Evolutionary conservation across 2,329 filamentous ascomycete species (phyloP).

Genomic region (Colletotrichum plurivorum): DNA sequence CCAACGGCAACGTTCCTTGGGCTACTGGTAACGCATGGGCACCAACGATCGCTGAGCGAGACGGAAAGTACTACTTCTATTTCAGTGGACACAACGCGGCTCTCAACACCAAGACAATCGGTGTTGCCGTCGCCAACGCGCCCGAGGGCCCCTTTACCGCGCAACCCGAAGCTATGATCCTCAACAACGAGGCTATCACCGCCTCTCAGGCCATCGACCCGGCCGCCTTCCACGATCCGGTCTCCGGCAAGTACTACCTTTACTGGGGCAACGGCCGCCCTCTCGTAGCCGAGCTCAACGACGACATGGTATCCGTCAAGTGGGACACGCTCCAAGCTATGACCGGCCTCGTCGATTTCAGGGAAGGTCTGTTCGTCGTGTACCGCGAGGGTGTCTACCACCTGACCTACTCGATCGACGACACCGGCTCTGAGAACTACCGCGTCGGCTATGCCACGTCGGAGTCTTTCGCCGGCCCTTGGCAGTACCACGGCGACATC

Average conservation of each 20-base stretch:
- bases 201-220: conserved; percentile 70
- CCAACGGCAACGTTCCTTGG: conserved; percentile 71
- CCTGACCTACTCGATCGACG: conserved; percentile 63
- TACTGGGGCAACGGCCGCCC: conserved; percentile 71
- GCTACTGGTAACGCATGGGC: conserved; percentile 77
- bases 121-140: conserved; percentile 69
- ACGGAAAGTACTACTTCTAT: conserved; percentile 76
- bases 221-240: conserved; percentile 72
- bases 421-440: conserved; percentile 62
- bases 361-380: conserved; percentile 59
- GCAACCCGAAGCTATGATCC: conserved; percentile 66
- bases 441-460: conserved; percentile 62
- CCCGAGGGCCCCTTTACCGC: conserved; percentile 74
- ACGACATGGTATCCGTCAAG: conserved; percentile 62
- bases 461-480: conserved; percentile 55
- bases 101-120: conserved; percentile 69
- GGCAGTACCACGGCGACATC: conserved; percentile 60
- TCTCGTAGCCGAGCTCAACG: conserved; percentile 56
- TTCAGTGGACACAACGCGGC: conserved; percentile 69
- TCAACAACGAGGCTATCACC: conserved; percentile 61
- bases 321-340: conserved; percentile 50
- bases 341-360: conserved; percentile 57
- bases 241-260: conserved; percentile 69
- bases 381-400: conserved; percentile 62
- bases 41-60: conserved; percentile 71